These are phyloP conservation scores for Stachybotrys chartarum DNA, from an alignment of 2,329 filamentous ascomycete genomes.

Conservation along the genomic window DNA sequence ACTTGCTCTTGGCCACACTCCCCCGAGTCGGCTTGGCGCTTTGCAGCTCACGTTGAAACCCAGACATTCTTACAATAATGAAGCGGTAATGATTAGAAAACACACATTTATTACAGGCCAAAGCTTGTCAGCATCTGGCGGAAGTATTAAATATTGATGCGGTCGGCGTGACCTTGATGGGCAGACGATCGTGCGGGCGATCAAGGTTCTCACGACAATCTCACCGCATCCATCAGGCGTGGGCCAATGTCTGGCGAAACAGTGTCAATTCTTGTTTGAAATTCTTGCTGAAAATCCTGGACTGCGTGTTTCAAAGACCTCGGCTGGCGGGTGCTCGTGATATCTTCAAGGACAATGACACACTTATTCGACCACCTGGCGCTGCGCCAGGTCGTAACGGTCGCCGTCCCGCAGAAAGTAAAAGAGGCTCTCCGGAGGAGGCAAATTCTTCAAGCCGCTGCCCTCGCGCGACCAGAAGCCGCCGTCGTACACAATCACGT, in stretches of 20 bases:
- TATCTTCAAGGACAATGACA: background rate
- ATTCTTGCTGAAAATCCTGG: too few species aligned
- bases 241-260: too few species aligned
- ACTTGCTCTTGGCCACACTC: background rate
- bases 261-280: too few species aligned
- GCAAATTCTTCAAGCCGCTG: background rate
- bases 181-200: background rate
- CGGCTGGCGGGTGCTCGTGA: too few species aligned
- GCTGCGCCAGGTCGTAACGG: background rate
- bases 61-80: background rate
- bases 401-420: background rate
- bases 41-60: background rate
- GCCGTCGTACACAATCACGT: background rate
- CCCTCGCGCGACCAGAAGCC: constrained; percentile 1
- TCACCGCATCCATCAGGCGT: background rate
- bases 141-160: too few species aligned
- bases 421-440: background rate
- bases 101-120: background rate
- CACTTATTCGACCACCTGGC: background rate
- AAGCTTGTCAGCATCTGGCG: too few species aligned
- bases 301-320: too few species aligned
- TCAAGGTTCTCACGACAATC: background rate
- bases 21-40: background rate
- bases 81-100: background rate
- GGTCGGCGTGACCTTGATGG: background rate